Percentiles rank a stretch among this genome's conserved stretches.
Conservation (phyloP, 441 rosid species). For the Sinapis alba region DNA sequence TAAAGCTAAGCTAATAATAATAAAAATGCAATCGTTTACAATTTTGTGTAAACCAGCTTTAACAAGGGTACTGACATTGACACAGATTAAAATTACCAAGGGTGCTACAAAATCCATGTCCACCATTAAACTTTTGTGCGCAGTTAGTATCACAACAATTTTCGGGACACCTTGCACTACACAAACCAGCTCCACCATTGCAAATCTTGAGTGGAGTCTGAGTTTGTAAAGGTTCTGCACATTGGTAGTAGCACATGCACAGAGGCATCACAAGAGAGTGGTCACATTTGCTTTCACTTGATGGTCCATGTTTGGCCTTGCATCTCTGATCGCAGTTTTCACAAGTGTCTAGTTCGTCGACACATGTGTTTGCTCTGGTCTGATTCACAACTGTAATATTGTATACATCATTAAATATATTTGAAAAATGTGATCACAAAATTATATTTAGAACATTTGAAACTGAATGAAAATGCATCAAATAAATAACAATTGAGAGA, state of each 20-base stretch:
- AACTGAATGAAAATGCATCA: neutral
- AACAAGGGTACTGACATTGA: constrained; percentile 23
- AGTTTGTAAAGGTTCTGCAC: neutral
- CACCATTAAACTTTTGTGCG: constrained; percentile 27
- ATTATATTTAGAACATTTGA: neutral
- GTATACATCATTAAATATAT: neutral
- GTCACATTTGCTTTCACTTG: constrained; percentile 7
- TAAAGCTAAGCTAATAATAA: neutral
- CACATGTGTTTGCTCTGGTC: neutral
- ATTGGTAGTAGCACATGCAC: constrained; percentile 14
- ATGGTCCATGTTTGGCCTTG: constrained; percentile 27
- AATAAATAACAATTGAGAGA: neutral
- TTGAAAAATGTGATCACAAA: neutral
- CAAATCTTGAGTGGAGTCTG: neutral
- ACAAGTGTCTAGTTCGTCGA: constrained; percentile 16
- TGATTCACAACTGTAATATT: constrained; percentile 16
- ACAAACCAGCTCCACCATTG: constrained; percentile 21
- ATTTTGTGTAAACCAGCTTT: neutral
- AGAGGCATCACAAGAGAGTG: neutral
- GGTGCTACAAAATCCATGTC: constrained; percentile 20
- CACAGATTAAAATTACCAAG: neutral
- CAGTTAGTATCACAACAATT: constrained; percentile 20
- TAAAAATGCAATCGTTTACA: neutral
- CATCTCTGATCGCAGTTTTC: constrained; percentile 22
- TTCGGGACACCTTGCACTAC: neutral